Base-by-base conservation (phyloP, 1,284 basidiomycete genomes). In the Stereum hirsutum region DNA sequence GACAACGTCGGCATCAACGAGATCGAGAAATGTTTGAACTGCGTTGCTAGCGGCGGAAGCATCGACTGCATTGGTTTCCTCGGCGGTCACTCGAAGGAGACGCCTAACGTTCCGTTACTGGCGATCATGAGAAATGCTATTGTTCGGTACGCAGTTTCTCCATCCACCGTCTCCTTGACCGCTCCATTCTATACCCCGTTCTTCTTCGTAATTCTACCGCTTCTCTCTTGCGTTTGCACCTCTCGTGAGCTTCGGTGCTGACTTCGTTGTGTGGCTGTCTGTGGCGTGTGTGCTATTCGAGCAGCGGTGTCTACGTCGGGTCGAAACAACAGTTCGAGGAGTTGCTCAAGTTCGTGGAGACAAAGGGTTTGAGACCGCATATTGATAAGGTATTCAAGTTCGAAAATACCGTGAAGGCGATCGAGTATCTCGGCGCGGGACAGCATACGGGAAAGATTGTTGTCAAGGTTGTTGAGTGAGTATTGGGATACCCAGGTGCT, bases 1-100 rank as follows among this genome's bases (percentile, higher is more conserved):
- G 70, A 73, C 46, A 52, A 58, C 27, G 70, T 70, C 20, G 70
- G 70, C 1, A 42, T 61, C 2, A 65, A 62, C 7, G 72, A 69
- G 23, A 46, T 72, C 6, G 51, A 55, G 27, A 63, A 68, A 51
- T 59, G 61, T 5, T 51, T 66, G 49, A 56, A 56, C 23, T 55
- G 59, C 24, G 54, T 68, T 41, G 53, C 57, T 15, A 53, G 52
- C 15, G 65, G 59, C 4, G 70, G 70, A 6, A 53, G 58, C 24
- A 60, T 72, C 47, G 52, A 57, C 47, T 50, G 63, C 26, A 67
- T 72, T 34, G 68, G 68, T 20, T 62, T 65, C 48, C 52, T 69
- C 6, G 63, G 62, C 5, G 54, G 48, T 32, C 47, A 51, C 26
- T 14, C 27, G 5, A 20, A 34, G n/a, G 2, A 17, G 19, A 6